Percentiles rank a stretch among this genome's conserved stretches.
phyloP scores from a whole-genome alignment of 2,329 filamentous ascomycete genomes.

The Stagonosporopsis chrysanthemi region DNA sequence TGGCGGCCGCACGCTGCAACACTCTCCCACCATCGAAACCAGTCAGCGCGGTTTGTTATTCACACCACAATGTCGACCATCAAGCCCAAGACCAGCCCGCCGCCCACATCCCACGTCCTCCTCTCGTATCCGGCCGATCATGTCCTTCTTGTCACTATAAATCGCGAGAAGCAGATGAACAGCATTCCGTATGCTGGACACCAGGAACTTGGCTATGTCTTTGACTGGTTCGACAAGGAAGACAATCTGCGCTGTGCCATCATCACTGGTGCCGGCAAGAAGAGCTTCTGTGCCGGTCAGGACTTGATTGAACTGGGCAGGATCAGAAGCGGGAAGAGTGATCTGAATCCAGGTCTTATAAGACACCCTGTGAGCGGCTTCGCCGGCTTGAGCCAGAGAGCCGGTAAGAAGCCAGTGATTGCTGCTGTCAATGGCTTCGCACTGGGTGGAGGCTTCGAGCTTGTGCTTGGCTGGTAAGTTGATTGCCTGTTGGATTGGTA shows the following conservation, averaged over 20 bases:
- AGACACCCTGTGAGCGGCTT: slow-evolving; percentile 60
- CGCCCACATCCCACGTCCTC: slow-evolving; percentile 43
- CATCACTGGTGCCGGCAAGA: slow-evolving; percentile 60
- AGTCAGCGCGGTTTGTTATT: no score
- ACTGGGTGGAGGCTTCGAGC: slow-evolving; percentile 66
- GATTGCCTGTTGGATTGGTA: neutral
- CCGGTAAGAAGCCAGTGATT: slow-evolving; percentile 68
- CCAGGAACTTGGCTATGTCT: slow-evolving; percentile 59
- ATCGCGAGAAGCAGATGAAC: slow-evolving; percentile 60
- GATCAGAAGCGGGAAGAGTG: slow-evolving; percentile 36
- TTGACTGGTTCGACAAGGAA: slow-evolving; percentile 63
- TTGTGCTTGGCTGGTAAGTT: slow-evolving; percentile 61
- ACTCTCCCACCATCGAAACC: neutral
- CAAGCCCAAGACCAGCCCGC: slow-evolving; percentile 41
- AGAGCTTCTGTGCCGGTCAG: slow-evolving; percentile 64
- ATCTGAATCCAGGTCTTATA: slow-evolving; percentile 34
- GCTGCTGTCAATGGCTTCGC: slow-evolving; percentile 67
- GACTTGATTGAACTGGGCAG: slow-evolving; percentile 59
- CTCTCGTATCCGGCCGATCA: slow-evolving; percentile 57
- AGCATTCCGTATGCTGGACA: slow-evolving; percentile 52
- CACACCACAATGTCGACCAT: slow-evolving; percentile 33
- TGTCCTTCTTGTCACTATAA: slow-evolving; percentile 62
- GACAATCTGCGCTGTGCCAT: slow-evolving; percentile 57
- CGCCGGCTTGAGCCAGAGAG: slow-evolving; percentile 62
- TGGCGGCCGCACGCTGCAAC: neutral